Evolutionary conservation across 805 yeast species (phyloP), one percentile per base, ranked within the genome.

Genomic region (Candida nemodendra): DNA sequence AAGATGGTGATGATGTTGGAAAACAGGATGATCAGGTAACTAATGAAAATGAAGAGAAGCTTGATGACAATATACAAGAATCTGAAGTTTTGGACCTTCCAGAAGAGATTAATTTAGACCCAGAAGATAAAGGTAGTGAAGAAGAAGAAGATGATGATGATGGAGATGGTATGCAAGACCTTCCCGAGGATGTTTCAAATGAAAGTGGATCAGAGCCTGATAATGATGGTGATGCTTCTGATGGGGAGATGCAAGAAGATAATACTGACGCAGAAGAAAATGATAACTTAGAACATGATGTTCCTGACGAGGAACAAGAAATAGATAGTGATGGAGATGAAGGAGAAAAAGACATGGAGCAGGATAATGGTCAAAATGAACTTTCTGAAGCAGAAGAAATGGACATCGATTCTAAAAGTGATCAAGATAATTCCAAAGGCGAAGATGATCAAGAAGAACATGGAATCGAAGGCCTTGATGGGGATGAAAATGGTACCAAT

Each of bases 71-170:
- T 41, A 87, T 82, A 31, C 91, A 90, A 14, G 95, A 93, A 57
- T 69, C 79, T 5, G 98, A 93, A 42, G 80, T 90, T 3, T 67
- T 91, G 47, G 96, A 93, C 16, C 68, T 91, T 19, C 97, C 98
- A 0, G 98, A 93, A 12, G 96, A 90, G 52, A 76, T 91, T 71
- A 80, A 91, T 50, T 67, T 91, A 21, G 98, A 91, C 54, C 80
- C 81, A n/a, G 95, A 77, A 17, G 81, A 73, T 4, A 90, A 80
- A 9, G 77, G 68, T 2, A 74, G 64, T 2, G 72, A 62, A 5
- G 72, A 69, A n/a, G 68, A 59, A 11, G 64, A 58, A 5, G 60
- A 47, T 4, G 61, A 48, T 1, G 65, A 52, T n/a, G 65, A 51
- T 7, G 48, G 45, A 4, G 51, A 43, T 8, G 51, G 41, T 13